Conservation (phyloP, 2,329 filamentous ascomycete genomes). For the Diaporthe citriasiana region DNA sequence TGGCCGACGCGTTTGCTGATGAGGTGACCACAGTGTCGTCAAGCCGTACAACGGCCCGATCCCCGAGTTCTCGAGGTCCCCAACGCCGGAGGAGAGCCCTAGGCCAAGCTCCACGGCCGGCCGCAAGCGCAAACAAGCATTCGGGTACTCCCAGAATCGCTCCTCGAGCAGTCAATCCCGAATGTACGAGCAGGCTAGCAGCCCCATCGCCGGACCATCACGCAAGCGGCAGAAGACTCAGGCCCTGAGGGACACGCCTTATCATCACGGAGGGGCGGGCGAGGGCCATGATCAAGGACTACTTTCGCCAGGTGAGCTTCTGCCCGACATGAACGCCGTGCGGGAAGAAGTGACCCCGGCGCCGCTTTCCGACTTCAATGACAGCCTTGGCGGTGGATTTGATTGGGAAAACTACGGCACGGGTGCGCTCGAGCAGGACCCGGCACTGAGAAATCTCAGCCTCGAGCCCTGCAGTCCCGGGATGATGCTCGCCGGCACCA, state of each 20-base stretch:
- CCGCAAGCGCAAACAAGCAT: neutral
- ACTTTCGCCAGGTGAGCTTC: too few relatives aligned
- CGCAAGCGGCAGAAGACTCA: neutral
- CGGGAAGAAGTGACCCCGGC: neutral
- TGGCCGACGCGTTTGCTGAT: neutral
- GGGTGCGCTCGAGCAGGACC: neutral
- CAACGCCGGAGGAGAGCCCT: neutral
- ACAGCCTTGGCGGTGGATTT: neutral
- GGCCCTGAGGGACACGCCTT: too few relatives aligned
- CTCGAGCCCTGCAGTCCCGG: neutral
- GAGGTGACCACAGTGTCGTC: neutral
- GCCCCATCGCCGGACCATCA: neutral
- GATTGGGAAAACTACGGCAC: neutral
- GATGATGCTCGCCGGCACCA: neutral
- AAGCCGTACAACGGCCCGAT: slow-evolving; percentile 33
- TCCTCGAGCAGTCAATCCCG: neutral
- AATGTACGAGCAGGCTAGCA: neutral
- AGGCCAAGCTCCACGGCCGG: neutral
- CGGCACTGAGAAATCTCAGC: neutral
- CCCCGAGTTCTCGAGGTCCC: slow-evolving; percentile 25
- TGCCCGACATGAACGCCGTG: neutral
- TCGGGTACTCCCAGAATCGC: too few relatives aligned
- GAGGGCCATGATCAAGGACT: neutral
- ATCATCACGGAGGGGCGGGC: neutral
- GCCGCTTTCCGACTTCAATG: neutral